phyloP scores from a whole-genome alignment of 1,284 basidiomycete species.

The Vanrija sp. region DNA sequence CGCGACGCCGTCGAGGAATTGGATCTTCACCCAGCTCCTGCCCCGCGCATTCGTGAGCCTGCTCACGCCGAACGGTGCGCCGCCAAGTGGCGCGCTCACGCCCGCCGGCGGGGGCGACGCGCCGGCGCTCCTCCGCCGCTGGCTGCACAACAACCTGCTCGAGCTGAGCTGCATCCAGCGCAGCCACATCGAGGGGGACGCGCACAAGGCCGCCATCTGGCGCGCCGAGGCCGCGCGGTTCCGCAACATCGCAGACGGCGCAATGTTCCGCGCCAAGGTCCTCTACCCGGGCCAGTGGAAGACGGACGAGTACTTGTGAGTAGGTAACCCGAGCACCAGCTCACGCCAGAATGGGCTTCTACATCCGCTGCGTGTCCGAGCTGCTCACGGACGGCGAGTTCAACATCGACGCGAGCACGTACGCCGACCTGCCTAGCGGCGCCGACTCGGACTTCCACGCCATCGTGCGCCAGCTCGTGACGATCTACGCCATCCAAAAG shows the following conservation, averaged over 20 bases:
- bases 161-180: conserved; percentile 19
- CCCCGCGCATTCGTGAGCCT: conserved; percentile 14
- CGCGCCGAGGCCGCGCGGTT: conserved; percentile 6
- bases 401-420: conserved; percentile 9
- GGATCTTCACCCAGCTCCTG: conserved; percentile 21
- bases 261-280: conserved; percentile 17
- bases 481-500: conserved; percentile 14
- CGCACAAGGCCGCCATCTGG: conserved; percentile 3
- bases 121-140: conserved; percentile 5
- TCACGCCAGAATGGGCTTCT: conserved; percentile 16
- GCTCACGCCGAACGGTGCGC: neutral
- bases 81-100: too few relatives aligned
- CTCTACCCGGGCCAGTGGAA: conserved; percentile 13
- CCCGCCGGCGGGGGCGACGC: neutral
- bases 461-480: conserved; percentile 17
- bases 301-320: conserved; percentile 20
- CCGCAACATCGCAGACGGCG: conserved; percentile 11
- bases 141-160: conserved; percentile 14
- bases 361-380: conserved; percentile 22
- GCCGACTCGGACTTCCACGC: conserved; percentile 6
- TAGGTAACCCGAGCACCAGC: neutral
- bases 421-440: conserved; percentile 6
- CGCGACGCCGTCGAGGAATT: conserved; percentile 16
- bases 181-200: conserved; percentile 16
- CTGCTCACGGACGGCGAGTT: conserved; percentile 15